A percentile compares a stretch with the other conserved stretches of the same genome.
These are phyloP conservation scores for Ceratobasidium sp. DNA, from an alignment of 1,284 basidiomycete genomes.

Conservation along the genomic window DNA sequence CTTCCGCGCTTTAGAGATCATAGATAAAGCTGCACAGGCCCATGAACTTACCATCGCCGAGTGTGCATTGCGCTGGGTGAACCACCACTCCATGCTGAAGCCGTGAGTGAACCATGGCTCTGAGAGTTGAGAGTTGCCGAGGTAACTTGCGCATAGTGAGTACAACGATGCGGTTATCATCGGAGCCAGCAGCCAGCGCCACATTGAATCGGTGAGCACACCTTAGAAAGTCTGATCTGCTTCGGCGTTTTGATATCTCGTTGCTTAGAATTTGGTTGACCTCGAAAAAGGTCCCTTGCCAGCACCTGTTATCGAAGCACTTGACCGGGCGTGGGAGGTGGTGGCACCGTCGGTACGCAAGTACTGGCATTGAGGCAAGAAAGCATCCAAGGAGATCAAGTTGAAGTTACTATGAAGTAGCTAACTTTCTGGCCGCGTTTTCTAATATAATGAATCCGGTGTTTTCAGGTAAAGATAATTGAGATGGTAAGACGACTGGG, in stretches of 20 bases:
- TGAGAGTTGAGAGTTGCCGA: not conserved
- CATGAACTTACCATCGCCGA: slow-evolving; percentile 61
- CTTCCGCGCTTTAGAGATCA: slow-evolving; percentile 31
- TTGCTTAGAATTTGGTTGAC: slow-evolving; percentile 37
- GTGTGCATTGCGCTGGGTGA: slow-evolving; percentile 63
- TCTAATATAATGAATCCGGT: not conserved
- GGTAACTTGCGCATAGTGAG: slow-evolving; percentile 16
- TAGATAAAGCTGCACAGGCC: slow-evolving; percentile 28
- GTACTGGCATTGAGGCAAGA: slow-evolving; percentile 41
- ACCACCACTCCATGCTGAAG: slow-evolving; percentile 64
- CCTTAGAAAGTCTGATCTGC: not conserved
- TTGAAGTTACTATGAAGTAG: not conserved
- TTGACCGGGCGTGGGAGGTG: slow-evolving; percentile 65
- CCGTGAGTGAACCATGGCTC: slow-evolving; percentile 12
- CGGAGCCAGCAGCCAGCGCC: slow-evolving; percentile 59
- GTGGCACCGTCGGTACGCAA: slow-evolving; percentile 40
- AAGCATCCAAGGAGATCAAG: not conserved
- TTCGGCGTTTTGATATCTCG: slow-evolving; percentile 13
- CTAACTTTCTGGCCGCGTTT: too few species aligned
- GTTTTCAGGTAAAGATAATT: slow-evolving; percentile 23
- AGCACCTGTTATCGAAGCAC: slow-evolving; percentile 64
- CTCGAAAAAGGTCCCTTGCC: slow-evolving; percentile 66
- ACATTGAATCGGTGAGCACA: slow-evolving; percentile 56
- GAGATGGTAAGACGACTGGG: not conserved
- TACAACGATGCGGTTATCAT: slow-evolving; percentile 61